Evolutionary conservation across 306 rosid genomes (phyloP), one percentile per base, ranked within the genome.

Genomic region (Myrica gale): DNA sequence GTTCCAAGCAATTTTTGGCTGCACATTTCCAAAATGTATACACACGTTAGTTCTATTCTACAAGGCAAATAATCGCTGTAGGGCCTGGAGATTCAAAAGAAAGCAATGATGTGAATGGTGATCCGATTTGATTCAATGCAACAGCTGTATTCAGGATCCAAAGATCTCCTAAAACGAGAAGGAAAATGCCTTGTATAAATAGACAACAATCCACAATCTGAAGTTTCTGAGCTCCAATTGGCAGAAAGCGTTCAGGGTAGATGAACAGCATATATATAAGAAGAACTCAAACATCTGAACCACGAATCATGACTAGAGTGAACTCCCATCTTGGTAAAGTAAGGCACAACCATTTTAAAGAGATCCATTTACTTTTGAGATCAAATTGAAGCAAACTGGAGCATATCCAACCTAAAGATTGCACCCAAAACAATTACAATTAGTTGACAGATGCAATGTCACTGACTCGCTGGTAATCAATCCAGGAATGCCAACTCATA

Each of bases 1-100:
- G 83, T 86, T 82, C 89, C 96, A 87, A 94, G 79, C 80, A 94
- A 20, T 79, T 92, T 92, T 76, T 82, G 89, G 74, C 98, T 94
- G 93, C 74, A 72, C 81, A 48, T 70, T 71, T 44, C 71, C 68
- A 68, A 37, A 77, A 7, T 71, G 58, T 17, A 39, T 39, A 75
- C 9, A 74, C 13, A n/a, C 26, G 68, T 26, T 32, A 26, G 32
- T 12, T 32, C 69, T 69, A 39, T 63, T 63, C 37, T 47, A 12
- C 6, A 69, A 7, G 37, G 37, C 37, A 32, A 32, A 32, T 32
- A 32, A 32, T 32, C 37, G 37, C 37, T 32, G 37, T 32, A 32
- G 3, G 0, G 37, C 0, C 3, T 32, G 37, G 3, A 32, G 3
- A 32, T 2, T 32, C 3, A 32, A 32, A 63, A 63, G 45, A 7